Conservation (phyloP, 2,329 filamentous ascomycete species). For the Fusarium sp. region DNA sequence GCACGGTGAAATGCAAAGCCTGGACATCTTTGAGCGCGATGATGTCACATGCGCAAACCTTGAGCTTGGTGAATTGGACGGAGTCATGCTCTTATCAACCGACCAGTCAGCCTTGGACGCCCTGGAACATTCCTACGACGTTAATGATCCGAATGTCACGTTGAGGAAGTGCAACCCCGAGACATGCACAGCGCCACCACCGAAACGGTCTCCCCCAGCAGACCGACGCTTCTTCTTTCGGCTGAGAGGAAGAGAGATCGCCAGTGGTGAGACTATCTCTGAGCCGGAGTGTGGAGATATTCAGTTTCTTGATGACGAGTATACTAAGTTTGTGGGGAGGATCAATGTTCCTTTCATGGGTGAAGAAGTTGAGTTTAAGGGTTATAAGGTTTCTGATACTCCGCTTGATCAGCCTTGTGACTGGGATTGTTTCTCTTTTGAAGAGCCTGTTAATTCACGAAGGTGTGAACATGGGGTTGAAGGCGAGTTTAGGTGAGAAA, state of each 20-base stretch:
- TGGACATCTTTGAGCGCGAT: not conserved
- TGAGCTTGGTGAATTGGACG: rapidly evolving
- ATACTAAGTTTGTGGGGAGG: not conserved
- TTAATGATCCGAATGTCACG: not conserved
- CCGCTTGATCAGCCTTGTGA: not conserved
- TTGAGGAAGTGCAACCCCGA: not conserved
- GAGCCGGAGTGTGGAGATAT: not conserved
- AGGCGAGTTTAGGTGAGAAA: not conserved
- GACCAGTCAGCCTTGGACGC: not conserved
- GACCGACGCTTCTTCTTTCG: not conserved
- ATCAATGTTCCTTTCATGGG: not conserved
- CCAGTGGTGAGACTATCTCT: not conserved
- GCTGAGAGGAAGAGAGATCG: not conserved
- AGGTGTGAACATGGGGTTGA: not conserved
- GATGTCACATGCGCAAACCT: not conserved
- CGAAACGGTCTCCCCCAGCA: not conserved
- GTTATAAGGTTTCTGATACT: not conserved
- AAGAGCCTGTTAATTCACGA: not conserved
- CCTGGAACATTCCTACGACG: not conserved
- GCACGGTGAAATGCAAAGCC: not conserved
- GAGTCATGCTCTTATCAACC: not conserved
- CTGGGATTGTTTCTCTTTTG: not conserved
- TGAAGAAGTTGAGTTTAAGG: not conserved
- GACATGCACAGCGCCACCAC: not conserved
- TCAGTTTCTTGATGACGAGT: not conserved